These are phyloP conservation scores for Microbotryomycetes sp. DNA, from an alignment of 1,284 basidiomycete species.

Conservation along the genomic window DNA sequence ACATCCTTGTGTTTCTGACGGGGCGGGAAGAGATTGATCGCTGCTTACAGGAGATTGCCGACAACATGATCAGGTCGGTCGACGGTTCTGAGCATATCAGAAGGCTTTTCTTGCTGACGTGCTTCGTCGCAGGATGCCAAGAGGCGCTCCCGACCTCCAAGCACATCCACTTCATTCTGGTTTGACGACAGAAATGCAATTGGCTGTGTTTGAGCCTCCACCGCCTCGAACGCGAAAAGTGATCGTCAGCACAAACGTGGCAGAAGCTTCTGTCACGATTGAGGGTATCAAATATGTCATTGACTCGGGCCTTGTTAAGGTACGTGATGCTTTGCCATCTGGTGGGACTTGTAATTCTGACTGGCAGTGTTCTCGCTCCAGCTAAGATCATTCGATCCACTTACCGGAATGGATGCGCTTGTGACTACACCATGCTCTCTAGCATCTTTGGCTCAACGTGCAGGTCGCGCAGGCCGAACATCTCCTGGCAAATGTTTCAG, in stretches of 20 bases:
- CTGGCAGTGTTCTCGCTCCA: too few relatives aligned
- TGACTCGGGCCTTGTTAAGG: conserved; percentile 92
- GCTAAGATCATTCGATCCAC: conserved; percentile 40
- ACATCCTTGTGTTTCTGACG: conserved; percentile 48
- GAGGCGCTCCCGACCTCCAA: conserved; percentile 44
- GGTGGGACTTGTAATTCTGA: background rate
- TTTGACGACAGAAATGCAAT: conserved; percentile 75
- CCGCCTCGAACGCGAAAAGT: conserved; percentile 75
- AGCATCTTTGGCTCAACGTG: conserved; percentile 43
- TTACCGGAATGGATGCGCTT: conserved; percentile 42
- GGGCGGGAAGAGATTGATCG: conserved; percentile 53
- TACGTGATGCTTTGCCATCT: too few relatives aligned
- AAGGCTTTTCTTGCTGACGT: conserved; percentile 1
- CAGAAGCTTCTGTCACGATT: conserved; percentile 94
- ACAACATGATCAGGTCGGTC: conserved; percentile 65
- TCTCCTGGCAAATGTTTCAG: conserved; percentile 85
- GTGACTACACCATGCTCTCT: conserved; percentile 40
- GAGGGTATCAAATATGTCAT: conserved; percentile 93
- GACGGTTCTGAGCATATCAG: background rate
- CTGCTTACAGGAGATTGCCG: conserved; percentile 72
- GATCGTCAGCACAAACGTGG: conserved; percentile 90
- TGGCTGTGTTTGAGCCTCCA: conserved; percentile 70
- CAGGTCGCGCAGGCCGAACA: conserved; percentile 45
- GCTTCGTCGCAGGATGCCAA: conserved; percentile 54
- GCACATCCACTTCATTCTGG: conserved; percentile 83